Evolutionary conservation across 805 yeast genomes (phyloP), one percentile per base, ranked within the genome.

Genomic region (Dipodascopsis uninucleata): DNA sequence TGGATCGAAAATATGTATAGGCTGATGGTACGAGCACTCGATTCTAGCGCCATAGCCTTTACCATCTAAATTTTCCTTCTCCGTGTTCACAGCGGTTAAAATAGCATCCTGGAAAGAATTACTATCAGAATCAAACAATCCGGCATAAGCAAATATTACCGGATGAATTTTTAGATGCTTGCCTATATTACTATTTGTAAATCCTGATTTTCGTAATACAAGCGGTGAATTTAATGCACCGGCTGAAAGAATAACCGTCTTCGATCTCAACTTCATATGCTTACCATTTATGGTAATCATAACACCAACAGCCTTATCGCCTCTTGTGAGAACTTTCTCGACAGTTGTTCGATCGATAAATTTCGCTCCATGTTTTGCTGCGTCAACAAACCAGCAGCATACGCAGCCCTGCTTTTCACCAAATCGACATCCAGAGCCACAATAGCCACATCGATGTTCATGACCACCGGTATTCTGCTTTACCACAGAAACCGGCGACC

Each of bases 401-500:
- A 67, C 61, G 3, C 75, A 68, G n/a, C 81, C 80, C 55, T 74
- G 78, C 51, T 75, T 72, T 38, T 70, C 63, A 8, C 80, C 81
- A 50, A 56, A 66, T 38, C 75, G 69, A 47, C 77, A 72, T 5
- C 81, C 81, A 43, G 67, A 60, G 40, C 69, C 66, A 45, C 79
- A 72, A 47, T 65, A 63, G 2, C 77, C 78, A 60, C 78, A 73
- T 31, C 66, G 62, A 48, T 75, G 78, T 36, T 56, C 55, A 34
- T 58, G 61, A 45, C 67, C 70, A 4, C 65, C 68, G 14, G 64
- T 69, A 52, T 77, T 77, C 56, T 76, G 81, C 3, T 66, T 66
- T n/a, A 75, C 66, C 10, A 52, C 63, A 21, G 59, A 63, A 2
- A 64, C 67, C 5, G 60, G 59, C 53, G 74, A 75, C 4, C 76